Conservation (phyloP, 1,139 yeast genomes). For the Magnusiomyces paraingens region DNA sequence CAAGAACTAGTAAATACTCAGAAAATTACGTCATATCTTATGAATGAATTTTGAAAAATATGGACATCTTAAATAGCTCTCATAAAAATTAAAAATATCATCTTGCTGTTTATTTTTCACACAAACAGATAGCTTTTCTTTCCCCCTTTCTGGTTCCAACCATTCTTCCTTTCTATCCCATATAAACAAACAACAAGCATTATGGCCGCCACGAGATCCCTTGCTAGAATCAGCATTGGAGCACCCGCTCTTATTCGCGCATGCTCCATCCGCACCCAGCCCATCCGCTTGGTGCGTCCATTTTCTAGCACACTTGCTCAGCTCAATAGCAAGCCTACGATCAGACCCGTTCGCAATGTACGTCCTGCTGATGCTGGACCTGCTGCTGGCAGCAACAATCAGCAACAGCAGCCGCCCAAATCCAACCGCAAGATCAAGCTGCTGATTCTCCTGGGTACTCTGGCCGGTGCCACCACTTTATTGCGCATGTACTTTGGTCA, state of each 20-base stretch:
- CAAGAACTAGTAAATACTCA: slow-evolving; percentile 2
- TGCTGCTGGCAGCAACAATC: slow-evolving; percentile 1
- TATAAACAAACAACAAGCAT: too few species aligned
- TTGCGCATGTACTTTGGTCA: slow-evolving; percentile 7
- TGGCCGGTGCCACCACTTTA: slow-evolving; percentile 13
- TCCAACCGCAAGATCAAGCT: slow-evolving; percentile 6
- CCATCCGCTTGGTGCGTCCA: neutral
- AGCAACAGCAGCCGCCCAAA: neutral
- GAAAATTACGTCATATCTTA: neutral
- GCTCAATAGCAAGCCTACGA: neutral
- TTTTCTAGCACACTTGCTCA: neutral
- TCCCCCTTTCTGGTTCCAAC: too few species aligned
- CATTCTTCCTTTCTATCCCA: too few species aligned
- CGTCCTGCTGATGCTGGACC: slow-evolving; percentile 3
- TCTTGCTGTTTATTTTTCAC: neutral
- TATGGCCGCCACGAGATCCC: too few species aligned
- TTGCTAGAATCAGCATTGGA: neutral
- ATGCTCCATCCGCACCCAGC: neutral
- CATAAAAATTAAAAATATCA: neutral
- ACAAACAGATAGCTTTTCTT: too few species aligned
- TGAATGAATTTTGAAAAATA: neutral
- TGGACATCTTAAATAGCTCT: neutral
- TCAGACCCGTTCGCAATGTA: slow-evolving; percentile 1
- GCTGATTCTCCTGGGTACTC: slow-evolving; percentile 10
- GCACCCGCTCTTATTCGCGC: neutral